Base-by-base conservation (phyloP, 768 basidiomycete species). In the Leucosporidium yakuticum region DNA sequence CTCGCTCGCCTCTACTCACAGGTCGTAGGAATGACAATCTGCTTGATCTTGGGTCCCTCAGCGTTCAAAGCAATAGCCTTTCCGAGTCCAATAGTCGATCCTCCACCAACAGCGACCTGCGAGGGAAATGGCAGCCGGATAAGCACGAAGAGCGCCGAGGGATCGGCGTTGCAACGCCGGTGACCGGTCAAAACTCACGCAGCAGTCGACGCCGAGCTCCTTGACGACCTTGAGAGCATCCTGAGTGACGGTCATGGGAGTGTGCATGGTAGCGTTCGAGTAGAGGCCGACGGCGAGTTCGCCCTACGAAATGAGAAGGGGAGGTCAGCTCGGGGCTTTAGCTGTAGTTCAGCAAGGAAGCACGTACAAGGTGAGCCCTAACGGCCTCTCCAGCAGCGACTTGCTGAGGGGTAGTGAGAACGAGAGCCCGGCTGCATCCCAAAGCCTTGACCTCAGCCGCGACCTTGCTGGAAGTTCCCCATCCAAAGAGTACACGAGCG, bases 41-140 rank as follows among this genome's bases (percentile, higher is more conserved):
- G 80, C 25, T 78, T 79, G 48, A 81, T 63, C 58, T 64, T 68
- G 25, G 54, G 44, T 34, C 27, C 44, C 4, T 69, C 75, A 19
- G 81, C 80, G 53, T 78, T 78, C 14, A 81, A 73, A 25, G 80
- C 80, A 44, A 82, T 76, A 1, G 80, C 81, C 69, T 82, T 81
- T 25, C 77, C 80, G 19, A 82, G 69, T 1, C 80, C 81, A 31
- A 78, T 79, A 1, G 80, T 79, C 4, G 77, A 79, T 0, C 81
- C 80, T 7, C 80, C 81, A 7, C 81, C 80, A 21, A 81, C 74
- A 4, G 73, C 63, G 23, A 73, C 60, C 69, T 72, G 49, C 2
- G 47, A 15, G 58, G 1, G 4, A 11, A 15, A 25, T 12, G 49
- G 11, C 2, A 44, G 51, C 23, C 14, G 2, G 5, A 23, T 6